Percentiles rank a stretch among this genome's conserved stretches.
phyloP scores from a whole-genome alignment of 163 green algal species.

The Chloromonas sp. region DNA sequence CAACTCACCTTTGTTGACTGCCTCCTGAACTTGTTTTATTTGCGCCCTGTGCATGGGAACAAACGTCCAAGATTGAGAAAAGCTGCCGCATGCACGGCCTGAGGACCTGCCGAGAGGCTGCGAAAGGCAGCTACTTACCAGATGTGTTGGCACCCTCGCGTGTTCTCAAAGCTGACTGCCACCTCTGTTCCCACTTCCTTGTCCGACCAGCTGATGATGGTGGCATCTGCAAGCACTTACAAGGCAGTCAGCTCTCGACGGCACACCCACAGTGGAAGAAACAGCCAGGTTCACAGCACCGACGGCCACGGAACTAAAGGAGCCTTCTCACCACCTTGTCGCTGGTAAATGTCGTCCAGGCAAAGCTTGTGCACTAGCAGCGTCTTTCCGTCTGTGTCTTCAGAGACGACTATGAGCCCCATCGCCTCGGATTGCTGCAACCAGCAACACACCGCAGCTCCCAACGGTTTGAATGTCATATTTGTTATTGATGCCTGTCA shows the following conservation, averaged over 20 bases:
- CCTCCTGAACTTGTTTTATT: neutral
- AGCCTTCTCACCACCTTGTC: constrained; percentile 2
- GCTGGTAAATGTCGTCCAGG: constrained; percentile 68
- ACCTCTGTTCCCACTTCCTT: constrained; percentile 82
- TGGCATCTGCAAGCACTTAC: constrained; percentile 65
- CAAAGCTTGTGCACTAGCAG: constrained; percentile 89
- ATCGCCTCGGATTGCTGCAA: constrained; percentile 62
- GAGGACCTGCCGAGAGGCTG: neutral
- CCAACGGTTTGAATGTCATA: neutral
- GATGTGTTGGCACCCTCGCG: constrained; percentile 77
- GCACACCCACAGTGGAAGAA: neutral
- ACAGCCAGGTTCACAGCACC: neutral
- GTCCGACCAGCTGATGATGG: constrained; percentile 97
- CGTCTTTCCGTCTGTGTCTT: constrained; percentile 62
- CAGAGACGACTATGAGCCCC: constrained; percentile 82
- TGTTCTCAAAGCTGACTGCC: constrained; percentile 92
- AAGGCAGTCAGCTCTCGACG: neutral
- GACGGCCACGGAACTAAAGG: too few species aligned
- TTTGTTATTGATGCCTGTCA: neutral
- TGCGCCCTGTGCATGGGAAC: neutral
- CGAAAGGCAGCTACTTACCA: constrained; percentile 41
- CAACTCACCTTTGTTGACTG: neutral
- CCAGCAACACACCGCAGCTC: neutral
- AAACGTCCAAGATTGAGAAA: neutral
- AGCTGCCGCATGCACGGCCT: neutral